Evolutionary conservation across 1,284 basidiomycete genomes (phyloP), one percentile per base, ranked within the genome.

Genomic region (Pisolithus thermaeus): DNA sequence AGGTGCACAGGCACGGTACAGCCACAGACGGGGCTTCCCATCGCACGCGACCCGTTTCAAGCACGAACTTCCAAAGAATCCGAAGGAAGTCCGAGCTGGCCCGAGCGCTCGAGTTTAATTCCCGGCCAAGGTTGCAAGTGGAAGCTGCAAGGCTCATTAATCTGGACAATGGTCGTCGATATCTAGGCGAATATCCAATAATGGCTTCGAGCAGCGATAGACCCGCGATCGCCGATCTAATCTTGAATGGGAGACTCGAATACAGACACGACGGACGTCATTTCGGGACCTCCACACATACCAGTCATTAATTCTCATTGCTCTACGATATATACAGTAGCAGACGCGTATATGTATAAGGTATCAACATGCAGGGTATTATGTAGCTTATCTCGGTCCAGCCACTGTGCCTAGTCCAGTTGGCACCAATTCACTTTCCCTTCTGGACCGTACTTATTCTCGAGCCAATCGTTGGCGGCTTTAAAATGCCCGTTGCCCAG

Each of bases 401-500:
- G 18, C 3, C 50, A 36, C 42, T 27, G 28, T 27, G 37, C 16
- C 40, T 30, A 51, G 36, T 67, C 65, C 42, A 87, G 73, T 51
- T 71, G 72, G 64, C 81, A 83, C 91, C 91, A 94, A 64, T 92
- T 79, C 30, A 94, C 87, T 50, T 73, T 77, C 32, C 80, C 82
- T 36, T 81, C 82, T 9, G 72, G 59, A 4, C 90, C 91, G 60
- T 93, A 93, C 56, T 81, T 83, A 55, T 76, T 64, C 61, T 80
- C 79, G 18, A 94, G 72, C 91, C 91, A 94, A 55, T 83, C 77
- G 64, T 93, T 96, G 38, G 92, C 90, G 56, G 81, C 76, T 62
- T 79, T 84, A 73, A 97, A 97, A 71, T 97, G 95, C 30, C 83
- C 84, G 68, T 96, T 97, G 46, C 92, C 92, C 52, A 94, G 70